Evolutionary conservation across 2,329 filamentous ascomycete genomes (phyloP), one percentile per base, ranked within the genome.

Genomic region (Stagonosporopsis vannaccii): DNA sequence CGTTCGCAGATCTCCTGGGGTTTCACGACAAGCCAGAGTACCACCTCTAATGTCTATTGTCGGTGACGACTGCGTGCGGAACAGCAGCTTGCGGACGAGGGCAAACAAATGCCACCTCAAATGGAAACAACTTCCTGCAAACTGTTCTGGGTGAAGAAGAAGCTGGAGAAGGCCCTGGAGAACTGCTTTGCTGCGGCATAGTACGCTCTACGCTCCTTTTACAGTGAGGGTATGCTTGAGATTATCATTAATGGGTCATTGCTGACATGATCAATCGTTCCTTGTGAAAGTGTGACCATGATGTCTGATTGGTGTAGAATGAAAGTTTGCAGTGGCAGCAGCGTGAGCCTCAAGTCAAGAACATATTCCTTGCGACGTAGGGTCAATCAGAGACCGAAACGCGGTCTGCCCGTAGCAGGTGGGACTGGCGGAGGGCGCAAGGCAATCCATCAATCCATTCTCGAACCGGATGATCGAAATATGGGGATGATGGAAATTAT

Each of bases 141-240:
- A 2, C 7, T 35, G n/a, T 6, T 11, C 9, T 48, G 33, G n/a
- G 19, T 35, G 3, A 50, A 28, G 28, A 41, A 15, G 15, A 50
- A 35, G 15, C 8, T 23, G 6, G 6, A 30, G 20, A 42, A 50
- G 2, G n/a, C 17, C 3, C 32, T 32, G 30, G 49, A 52, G 1
- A 32, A 9, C 8, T 12, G 32, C 12, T 52, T 40, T 3, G 33
- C 49, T 13, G 33, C 40, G 7, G 11, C 6, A 12, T 51, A 25
- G 22, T 43, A 44, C 5, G 22, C 23, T n/a, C 25, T 43, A 17
- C n/a, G n/a, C n/a, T n/a, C n/a, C n/a, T n/a, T 43, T 30, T 12
- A 51, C 20, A 17, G 32, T 30, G n/a, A 51, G 48, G 5, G 17
- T 51, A 22, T 44, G 39, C n/a, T 37, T 26, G 22, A 51, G 25